Evolutionary conservation across 2,329 filamentous ascomycete species (phyloP), one percentile per base, ranked within the genome.

Genomic region (Xenosphaeropsis pyriputrescens): DNA sequence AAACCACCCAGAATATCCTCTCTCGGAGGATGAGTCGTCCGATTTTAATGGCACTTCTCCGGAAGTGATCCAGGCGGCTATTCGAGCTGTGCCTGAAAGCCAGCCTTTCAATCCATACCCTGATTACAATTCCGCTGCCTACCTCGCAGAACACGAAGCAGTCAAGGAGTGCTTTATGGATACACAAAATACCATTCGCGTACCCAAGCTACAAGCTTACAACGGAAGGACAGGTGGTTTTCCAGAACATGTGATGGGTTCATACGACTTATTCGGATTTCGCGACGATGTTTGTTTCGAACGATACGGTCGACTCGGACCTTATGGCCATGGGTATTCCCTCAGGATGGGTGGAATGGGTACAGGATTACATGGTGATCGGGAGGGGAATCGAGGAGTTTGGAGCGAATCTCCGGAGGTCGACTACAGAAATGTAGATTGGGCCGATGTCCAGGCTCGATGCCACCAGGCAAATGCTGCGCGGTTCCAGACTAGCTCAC

Each of bases 201-300:
- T 89, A 3, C 89, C 89, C 1, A 58, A 68, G 5, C 61, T 94
- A 33, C 75, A 76, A 15, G 80, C 79, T 46, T 88, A 83, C 48
- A 65, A 79, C 9, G 89, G 89, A 3, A 72, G 91, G 2, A 82
- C 86, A 0, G 68, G 72, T 41, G 89, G 88, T 1, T 93, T 93
- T 55, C 91, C 91, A 0, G 75, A 91, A 35, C 73, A 85, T 41
- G 73, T 84, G 2, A 72, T 89, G 51, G 91, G 91, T n/a, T 93
- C 85, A 0, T 88, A 94, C 50, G 75, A 86, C 8, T 57, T 89
- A 31, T 60, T 96, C 11, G 79, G 77, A 0, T 63, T 96, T 29
- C 74, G 81, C 14, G 75, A 93, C 46, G 80, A 93, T 50, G 73
- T 95, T 34, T 98, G 91, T 61, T 95, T 94, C 53, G 91, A 98